phyloP scores from a whole-genome alignment of 2,329 filamentous ascomycete genomes.

The Neoarthrinium moseri region DNA sequence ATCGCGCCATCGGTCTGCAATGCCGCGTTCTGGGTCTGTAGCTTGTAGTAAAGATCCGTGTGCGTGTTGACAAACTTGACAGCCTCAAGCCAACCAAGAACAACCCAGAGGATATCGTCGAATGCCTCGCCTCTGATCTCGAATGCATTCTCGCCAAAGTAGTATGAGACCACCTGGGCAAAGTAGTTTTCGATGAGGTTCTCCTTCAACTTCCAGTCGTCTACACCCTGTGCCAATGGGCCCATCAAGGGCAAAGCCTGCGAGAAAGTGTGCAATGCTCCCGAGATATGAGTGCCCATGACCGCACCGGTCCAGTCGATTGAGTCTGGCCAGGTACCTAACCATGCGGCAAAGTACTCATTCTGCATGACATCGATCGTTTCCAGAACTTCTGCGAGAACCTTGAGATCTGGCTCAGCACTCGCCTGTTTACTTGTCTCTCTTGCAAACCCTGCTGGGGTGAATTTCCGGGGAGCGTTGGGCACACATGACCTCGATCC shows the following conservation, averaged over 20 bases:
- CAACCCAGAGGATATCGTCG: constrained; percentile 95
- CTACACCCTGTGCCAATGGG: constrained; percentile 26
- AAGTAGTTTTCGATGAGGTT: constrained; percentile 86
- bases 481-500: not conserved
- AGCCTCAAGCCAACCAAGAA: constrained; percentile 84
- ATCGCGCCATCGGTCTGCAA: constrained; percentile 16
- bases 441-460: not conserved
- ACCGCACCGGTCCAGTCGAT: constrained; percentile 96
- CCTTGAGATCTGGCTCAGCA: constrained; percentile 16
- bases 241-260: constrained; percentile 45
- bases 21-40: constrained; percentile 4
- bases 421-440: not conserved
- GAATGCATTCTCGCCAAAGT: constrained; percentile 82
- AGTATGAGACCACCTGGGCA: constrained; percentile 72
- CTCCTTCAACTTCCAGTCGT: constrained; percentile 56
- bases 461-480: not conserved
- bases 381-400: constrained; percentile 52
- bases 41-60: constrained; percentile 57
- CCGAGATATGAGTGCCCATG: constrained; percentile 74
- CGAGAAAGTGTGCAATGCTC: constrained; percentile 70
- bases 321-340: constrained; percentile 78
- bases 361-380: constrained; percentile 76
- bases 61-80: constrained; percentile 76
- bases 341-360: constrained; percentile 72
- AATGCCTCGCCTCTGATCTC: constrained; percentile 73